phyloP scores from a whole-genome alignment of 352 stramenopile genomes.

The Phytophthora hibernalis region DNA sequence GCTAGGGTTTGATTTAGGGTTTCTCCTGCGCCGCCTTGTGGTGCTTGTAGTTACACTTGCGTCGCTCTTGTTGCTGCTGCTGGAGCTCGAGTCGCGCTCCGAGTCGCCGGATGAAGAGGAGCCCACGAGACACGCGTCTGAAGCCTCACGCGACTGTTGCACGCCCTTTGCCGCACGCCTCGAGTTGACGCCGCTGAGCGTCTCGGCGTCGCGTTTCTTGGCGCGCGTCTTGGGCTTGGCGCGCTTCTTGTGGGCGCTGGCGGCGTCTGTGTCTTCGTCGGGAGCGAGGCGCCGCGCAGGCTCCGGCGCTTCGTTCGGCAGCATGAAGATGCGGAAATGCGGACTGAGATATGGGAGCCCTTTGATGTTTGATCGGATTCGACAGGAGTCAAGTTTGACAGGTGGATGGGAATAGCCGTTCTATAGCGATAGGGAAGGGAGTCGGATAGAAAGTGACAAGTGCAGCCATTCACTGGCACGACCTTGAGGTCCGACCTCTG shows the following conservation, averaged over 20 bases:
- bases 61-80: constrained; percentile 25
- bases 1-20: constrained; percentile 15
- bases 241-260: constrained; percentile 8
- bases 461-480: constrained; percentile 16
- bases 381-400: neutral
- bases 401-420: constrained; percentile 2
- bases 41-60: constrained; percentile 10
- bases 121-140: constrained; percentile 68
- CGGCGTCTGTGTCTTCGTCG: constrained; percentile 10
- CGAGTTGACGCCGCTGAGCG: constrained; percentile 8
- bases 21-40: constrained; percentile 22
- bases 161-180: constrained; percentile 5
- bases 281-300: neutral
- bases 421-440: neutral
- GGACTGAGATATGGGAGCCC: constrained; percentile 13
- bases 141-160: constrained; percentile 51
- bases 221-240: constrained; percentile 14
- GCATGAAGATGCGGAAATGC: constrained; percentile 14
- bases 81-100: constrained; percentile 27
- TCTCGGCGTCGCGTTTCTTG: constrained; percentile 24
- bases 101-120: constrained; percentile 30
- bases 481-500: neutral
- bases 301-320: constrained; percentile 1
- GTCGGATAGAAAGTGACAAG: neutral
- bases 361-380: neutral